Evolutionary conservation across 805 yeast species (phyloP).

Genomic region (Pichia membranifaciens): DNA sequence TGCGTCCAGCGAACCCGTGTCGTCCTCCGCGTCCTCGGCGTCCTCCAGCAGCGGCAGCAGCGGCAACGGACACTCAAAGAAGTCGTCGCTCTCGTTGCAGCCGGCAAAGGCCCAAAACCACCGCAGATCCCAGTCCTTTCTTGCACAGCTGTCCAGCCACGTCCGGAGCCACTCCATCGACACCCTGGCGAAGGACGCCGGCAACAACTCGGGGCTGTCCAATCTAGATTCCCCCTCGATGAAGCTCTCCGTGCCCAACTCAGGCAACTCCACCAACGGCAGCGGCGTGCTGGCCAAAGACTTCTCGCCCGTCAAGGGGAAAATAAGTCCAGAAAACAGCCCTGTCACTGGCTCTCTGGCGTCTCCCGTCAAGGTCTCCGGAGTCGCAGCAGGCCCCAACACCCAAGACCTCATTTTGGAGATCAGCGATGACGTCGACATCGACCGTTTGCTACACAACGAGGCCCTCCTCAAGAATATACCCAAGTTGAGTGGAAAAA

Average conservation of each 20-base stretch:
- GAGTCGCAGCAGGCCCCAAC: constrained; percentile 6
- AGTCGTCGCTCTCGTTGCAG: not conserved
- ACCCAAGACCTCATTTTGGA: constrained; percentile 3
- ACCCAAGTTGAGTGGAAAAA: not conserved
- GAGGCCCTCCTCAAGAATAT: not conserved
- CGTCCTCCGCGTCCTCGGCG: no score
- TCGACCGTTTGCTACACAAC: constrained; percentile 1
- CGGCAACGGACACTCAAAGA: not conserved
- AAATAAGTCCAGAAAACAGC: constrained; percentile 7
- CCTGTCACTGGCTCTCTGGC: not conserved
- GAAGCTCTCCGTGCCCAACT: not conserved
- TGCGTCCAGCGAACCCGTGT: no score
- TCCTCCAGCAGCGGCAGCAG: not conserved
- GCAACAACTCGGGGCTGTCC: not conserved
- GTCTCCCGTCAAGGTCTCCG: constrained; percentile 10
- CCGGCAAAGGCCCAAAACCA: not conserved
- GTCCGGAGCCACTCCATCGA: not conserved
- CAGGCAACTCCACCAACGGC: not conserved
- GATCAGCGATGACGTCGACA: not conserved
- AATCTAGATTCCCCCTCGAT: not conserved
- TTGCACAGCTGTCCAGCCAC: constrained; percentile 2
- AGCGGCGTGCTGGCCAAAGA: not conserved
- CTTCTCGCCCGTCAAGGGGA: constrained; percentile 3
- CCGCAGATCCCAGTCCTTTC: constrained; percentile 2
- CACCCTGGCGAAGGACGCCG: not conserved